These are phyloP conservation scores for Priceomyces medius DNA, from an alignment of 805 yeast species.

Conservation along the genomic window DNA sequence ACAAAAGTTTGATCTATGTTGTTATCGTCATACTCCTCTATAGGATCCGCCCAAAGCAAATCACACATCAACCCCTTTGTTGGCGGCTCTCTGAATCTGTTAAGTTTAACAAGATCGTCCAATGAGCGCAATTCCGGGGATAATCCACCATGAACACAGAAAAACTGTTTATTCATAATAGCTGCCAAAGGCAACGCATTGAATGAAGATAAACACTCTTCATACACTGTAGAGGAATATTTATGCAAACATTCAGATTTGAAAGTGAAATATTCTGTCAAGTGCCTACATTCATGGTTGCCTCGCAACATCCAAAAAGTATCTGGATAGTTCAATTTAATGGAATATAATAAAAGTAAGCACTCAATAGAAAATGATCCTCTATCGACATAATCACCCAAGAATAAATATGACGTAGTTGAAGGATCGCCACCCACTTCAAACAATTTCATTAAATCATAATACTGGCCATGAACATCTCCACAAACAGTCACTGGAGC, in stretches of 20 bases:
- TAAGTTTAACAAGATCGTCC: constrained; percentile 64
- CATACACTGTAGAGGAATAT: constrained; percentile 64
- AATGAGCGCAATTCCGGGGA: constrained; percentile 78
- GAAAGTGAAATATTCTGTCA: constrained; percentile 92
- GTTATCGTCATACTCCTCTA: constrained; percentile 70
- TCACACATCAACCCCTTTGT: constrained; percentile 93
- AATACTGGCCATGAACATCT: constrained; percentile 95
- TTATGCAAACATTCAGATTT: constrained; percentile 87
- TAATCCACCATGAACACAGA: constrained; percentile 95
- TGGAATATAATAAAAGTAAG: constrained; percentile 68
- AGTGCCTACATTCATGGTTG: constrained; percentile 91
- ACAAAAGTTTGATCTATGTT: constrained; percentile 48
- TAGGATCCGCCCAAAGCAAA: constrained; percentile 93
- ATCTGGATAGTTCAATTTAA: constrained; percentile 73
- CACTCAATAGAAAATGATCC: constrained; percentile 89
- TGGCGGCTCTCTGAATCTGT: constrained; percentile 91
- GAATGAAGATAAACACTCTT: constrained; percentile 73
- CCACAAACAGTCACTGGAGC: constrained; percentile 97
- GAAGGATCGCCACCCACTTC: constrained; percentile 92
- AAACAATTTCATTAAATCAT: constrained; percentile 82
- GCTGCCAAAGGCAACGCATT: constrained; percentile 91
- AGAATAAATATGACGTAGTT: constrained; percentile 71
- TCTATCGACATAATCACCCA: constrained; percentile 95
- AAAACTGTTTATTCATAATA: constrained; percentile 87
- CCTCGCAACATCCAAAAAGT: constrained; percentile 85